Base-by-base conservation (phyloP, 2,329 filamentous ascomycete species). In the Ceratocystis albifundus region DNA sequence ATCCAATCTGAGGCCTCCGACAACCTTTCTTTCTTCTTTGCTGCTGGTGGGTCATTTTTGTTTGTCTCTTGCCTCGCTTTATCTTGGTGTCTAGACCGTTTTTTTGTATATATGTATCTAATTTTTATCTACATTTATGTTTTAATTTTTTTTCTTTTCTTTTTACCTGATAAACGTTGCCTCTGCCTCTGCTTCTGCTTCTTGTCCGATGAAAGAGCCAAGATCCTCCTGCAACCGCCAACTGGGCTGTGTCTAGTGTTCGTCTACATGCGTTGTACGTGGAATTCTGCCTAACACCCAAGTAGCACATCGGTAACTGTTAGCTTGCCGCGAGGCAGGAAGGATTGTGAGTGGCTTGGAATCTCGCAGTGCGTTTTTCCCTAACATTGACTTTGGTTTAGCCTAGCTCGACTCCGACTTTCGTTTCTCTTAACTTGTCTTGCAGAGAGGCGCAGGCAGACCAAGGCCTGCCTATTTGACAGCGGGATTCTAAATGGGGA, bases 1-100 rank as follows among this genome's bases (percentile, higher is more conserved):
- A n/a, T n/a, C n/a, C n/a, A n/a, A n/a, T n/a, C n/a, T n/a, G 61
- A 63, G 61, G 61, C 61, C 61, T 63, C 61, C 61, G 46, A 50
- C 22, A 10, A 6, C 25, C 36, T 63, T 25, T 53, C 36, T 63
- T 25, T 53, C n/a, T 28, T 17, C 17, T 20, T 41, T 15, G 36
- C 10, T 41, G 36, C 10, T 41, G 1, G 20, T 50, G 48, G n/a
- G 48, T 50, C n/a, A n/a, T n/a, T n/a, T n/a, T n/a, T n/a, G n/a
- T n/a, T 10, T 41, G 36, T 41, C 36, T 41, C 36, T 10, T 50
- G 7, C 6, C 17, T n/a, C 17, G 30, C 30, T 32, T 5, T 7
- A 7, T 32, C 5, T 32, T 32, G 30, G 3, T 53, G 48, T 25
- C 48, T 50, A 50, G 20, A 50, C 20, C 48, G 5, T 53, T 53